phyloP scores from a whole-genome alignment of 1,284 basidiomycete genomes.

The Vanrija sp. region DNA sequence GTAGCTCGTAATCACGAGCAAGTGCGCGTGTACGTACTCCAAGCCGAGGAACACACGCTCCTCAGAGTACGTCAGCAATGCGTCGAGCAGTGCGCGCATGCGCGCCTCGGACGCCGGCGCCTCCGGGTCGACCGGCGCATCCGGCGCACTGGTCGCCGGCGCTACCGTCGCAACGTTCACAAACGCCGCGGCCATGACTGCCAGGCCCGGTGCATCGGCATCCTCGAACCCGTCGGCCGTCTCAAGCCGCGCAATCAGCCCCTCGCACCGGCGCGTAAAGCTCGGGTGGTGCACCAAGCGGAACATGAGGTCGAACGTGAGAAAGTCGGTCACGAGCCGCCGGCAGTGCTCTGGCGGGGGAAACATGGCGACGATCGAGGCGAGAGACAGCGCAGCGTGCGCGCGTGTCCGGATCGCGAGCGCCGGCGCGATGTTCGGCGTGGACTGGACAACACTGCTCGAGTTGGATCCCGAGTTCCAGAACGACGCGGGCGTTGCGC shows the following conservation, averaged over 20 bases:
- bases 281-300: conserved; percentile 4
- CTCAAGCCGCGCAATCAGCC: not conserved
- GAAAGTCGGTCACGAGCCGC: not conserved
- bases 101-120: too few relatives aligned
- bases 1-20: not conserved
- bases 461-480: too few relatives aligned
- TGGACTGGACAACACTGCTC: too few relatives aligned
- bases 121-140: too few relatives aligned
- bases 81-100: too few relatives aligned
- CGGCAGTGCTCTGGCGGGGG: conserved; percentile 3
- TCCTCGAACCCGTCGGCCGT: not conserved
- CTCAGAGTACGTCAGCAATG: too few relatives aligned
- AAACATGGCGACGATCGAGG: not conserved
- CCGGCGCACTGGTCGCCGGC: not conserved
- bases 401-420: too few relatives aligned
- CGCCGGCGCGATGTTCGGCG: too few relatives aligned
- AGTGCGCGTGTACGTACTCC: not conserved
- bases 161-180: not conserved
- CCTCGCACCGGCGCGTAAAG: conserved; percentile 2
- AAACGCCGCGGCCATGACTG: not conserved
- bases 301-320: conserved; percentile 4
- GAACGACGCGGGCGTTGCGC: too few relatives aligned
- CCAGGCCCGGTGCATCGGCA: not conserved
- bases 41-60: not conserved
- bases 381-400: not conserved